Conservation (phyloP, 129 eudicot species). For the Centaurea solstitialis region DNA sequence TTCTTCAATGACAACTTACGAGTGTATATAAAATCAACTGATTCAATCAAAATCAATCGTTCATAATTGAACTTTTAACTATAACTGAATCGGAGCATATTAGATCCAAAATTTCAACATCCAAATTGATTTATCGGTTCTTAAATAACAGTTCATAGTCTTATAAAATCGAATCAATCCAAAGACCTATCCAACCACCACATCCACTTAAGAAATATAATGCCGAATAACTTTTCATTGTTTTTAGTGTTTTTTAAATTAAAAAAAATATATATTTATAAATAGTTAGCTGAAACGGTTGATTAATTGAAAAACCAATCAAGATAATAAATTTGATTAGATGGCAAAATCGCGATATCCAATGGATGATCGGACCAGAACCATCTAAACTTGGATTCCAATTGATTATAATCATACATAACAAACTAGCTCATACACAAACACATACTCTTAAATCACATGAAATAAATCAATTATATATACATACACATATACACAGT, state of each 20-base stretch:
- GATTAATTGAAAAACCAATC: too few relatives aligned
- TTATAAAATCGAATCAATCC: too few relatives aligned
- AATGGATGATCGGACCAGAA: too few relatives aligned
- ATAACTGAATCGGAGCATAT: background rate
- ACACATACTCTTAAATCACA: background rate
- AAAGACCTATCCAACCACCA: background rate
- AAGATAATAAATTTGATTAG: background rate
- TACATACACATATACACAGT: too few relatives aligned
- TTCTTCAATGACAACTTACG: conserved; percentile 6
- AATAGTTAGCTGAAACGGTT: too few relatives aligned
- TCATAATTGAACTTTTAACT: too few relatives aligned
- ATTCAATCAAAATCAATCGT: too few relatives aligned
- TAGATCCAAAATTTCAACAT: background rate
- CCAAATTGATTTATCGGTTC: background rate
- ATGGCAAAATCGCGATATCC: too few relatives aligned
- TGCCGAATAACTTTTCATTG: too few relatives aligned
- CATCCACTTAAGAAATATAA: too few relatives aligned
- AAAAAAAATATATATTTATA: too few relatives aligned
- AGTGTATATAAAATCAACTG: background rate
- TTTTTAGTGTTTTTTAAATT: too few relatives aligned
- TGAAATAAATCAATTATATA: background rate
- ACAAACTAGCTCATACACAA: background rate
- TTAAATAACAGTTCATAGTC: background rate
- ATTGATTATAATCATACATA: background rate
- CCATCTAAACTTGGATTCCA: background rate